These are phyloP conservation scores for Castanopsis chinensis DNA, from an alignment of 306 rosid genomes.

Conservation along the genomic window DNA sequence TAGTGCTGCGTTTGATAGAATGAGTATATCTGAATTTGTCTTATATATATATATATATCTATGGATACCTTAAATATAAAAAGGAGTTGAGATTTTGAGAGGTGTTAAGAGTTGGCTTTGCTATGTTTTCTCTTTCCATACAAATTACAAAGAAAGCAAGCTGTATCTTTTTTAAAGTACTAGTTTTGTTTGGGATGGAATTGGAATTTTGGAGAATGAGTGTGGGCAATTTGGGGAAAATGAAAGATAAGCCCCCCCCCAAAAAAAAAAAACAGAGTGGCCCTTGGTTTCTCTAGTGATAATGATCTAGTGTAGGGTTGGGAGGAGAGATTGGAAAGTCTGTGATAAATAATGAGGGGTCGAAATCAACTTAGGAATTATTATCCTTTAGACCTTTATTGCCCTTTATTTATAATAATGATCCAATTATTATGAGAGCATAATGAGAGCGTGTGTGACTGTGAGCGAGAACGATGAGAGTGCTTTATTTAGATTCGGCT, in stretches of 20 bases:
- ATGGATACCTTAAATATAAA: too few species aligned
- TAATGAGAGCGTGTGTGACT: too few species aligned
- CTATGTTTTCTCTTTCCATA: background rate
- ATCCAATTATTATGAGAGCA: too few species aligned
- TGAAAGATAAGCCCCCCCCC: background rate
- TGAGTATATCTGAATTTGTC: too few species aligned
- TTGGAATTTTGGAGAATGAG: background rate
- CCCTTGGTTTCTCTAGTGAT: too few species aligned
- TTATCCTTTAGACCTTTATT: background rate
- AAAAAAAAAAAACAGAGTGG: too few species aligned
- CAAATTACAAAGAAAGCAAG: background rate
- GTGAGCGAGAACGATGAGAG: too few species aligned
- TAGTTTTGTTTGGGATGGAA: background rate
- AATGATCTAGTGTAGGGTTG: too few species aligned
- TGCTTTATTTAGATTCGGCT: too few species aligned
- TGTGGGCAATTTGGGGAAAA: background rate
- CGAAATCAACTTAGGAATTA: background rate
- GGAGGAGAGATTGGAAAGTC: background rate
- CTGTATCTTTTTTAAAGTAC: background rate
- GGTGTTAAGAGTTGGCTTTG: background rate
- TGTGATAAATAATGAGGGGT: background rate
- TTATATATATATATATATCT: too few species aligned
- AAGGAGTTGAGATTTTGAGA: background rate
- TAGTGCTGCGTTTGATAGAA: too few species aligned
- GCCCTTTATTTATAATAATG: too few species aligned